phyloP scores from a whole-genome alignment of 2,329 filamentous ascomycete genomes.

The Exutisphaerella laricina region DNA sequence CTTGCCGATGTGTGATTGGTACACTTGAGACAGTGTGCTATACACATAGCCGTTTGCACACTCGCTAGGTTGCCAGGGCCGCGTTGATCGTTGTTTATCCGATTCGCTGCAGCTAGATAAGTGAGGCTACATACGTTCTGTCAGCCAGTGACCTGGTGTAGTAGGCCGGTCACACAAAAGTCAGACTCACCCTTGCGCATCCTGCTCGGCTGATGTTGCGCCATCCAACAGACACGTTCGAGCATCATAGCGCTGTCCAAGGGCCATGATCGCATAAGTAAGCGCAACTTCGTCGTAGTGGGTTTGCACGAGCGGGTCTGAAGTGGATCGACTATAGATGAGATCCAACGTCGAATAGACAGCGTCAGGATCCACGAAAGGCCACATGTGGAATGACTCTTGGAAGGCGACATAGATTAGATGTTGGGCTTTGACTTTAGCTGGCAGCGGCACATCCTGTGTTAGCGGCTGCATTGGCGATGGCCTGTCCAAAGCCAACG shows the following conservation, averaged over 20 bases:
- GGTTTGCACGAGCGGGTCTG: neutral
- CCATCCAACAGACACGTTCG: neutral
- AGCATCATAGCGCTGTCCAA: neutral
- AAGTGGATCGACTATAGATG: neutral
- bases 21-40: neutral
- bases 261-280: neutral
- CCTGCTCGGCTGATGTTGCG: neutral
- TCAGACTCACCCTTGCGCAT: neutral
- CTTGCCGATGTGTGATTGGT: neutral
- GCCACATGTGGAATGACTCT: constrained; percentile 1
- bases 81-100: neutral
- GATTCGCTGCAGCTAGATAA: neutral
- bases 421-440: neutral
- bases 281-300: neutral
- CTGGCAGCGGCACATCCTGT: neutral
- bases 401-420: neutral
- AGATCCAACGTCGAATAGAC: neutral
- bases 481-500: neutral
- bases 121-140: too few species aligned
- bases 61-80: neutral
- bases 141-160: too few species aligned
- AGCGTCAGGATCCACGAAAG: neutral
- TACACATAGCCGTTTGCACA: neutral
- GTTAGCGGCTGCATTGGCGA: neutral
- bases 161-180: neutral